These are phyloP conservation scores for Fusarium praegraminearum DNA, from an alignment of 2,329 filamentous ascomycete genomes.

Conservation along the genomic window DNA sequence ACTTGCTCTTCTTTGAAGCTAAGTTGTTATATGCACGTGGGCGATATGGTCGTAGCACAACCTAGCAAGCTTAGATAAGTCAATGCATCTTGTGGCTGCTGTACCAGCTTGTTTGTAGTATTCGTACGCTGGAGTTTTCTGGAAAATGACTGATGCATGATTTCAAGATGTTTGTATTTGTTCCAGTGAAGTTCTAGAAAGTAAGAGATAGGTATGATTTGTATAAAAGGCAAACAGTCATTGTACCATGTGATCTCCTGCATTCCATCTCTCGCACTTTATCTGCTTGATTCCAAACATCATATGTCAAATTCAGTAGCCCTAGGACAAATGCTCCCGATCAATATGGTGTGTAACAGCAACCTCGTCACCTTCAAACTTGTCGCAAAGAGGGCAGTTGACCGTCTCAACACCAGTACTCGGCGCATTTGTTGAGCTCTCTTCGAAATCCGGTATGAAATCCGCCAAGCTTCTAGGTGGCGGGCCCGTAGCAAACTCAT, in stretches of 20 bases:
- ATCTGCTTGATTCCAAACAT: neutral
- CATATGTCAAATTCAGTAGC: neutral
- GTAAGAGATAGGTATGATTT: neutral
- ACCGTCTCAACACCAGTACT: conserved; percentile 25
- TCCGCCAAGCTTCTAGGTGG: conserved; percentile 58
- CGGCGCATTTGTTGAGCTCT: conserved; percentile 34
- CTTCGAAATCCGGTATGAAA: conserved; percentile 59
- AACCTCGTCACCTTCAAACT: conserved; percentile 75
- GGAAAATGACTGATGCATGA: neutral
- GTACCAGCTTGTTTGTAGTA: neutral
- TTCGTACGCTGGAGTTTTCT: neutral
- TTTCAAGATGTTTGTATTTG: neutral
- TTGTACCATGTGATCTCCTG: neutral
- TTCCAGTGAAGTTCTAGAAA: neutral
- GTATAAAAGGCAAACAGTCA: neutral
- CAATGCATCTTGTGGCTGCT: neutral
- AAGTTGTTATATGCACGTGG: neutral
- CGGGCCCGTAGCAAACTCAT: conserved; percentile 55
- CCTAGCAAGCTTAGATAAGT: neutral
- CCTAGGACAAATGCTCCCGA: conserved; percentile 48
- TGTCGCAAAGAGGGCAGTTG: conserved; percentile 73
- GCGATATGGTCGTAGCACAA: neutral
- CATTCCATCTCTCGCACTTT: neutral
- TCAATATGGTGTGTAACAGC: conserved; percentile 77
- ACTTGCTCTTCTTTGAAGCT: neutral